Evolutionary conservation across 2,329 filamentous ascomycete species (phyloP).

Genomic region (Fusarium verrucosum): DNA sequence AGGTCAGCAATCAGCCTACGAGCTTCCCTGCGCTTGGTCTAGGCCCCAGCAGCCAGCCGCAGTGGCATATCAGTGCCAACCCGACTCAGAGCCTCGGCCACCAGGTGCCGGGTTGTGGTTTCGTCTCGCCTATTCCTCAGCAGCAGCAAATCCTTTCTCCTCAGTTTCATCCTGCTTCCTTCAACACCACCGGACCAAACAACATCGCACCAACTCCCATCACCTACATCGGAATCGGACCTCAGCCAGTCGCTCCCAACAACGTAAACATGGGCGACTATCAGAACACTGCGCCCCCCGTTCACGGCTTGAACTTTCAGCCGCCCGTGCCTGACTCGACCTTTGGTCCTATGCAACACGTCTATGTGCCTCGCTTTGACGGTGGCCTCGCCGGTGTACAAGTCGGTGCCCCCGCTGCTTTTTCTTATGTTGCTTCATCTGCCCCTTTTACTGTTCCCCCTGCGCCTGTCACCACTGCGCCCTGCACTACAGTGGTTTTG

Average conservation of each 20-base stretch:
- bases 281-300: constrained; percentile 54
- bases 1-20: constrained; percentile 24
- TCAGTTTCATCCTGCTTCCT: constrained; percentile 26
- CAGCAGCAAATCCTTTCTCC: constrained; percentile 21
- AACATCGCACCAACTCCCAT: constrained; percentile 18
- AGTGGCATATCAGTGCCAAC: constrained; percentile 50
- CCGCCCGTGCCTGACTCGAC: constrained; percentile 68
- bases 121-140: constrained; percentile 31
- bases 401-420: constrained; percentile 47
- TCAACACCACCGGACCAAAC: constrained; percentile 17
- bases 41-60: constrained; percentile 37
- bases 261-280: constrained; percentile 50
- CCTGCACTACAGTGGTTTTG: constrained; percentile 45
- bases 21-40: constrained; percentile 46
- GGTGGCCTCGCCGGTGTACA: constrained; percentile 45
- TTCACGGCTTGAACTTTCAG: constrained; percentile 62
- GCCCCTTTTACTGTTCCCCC: constrained; percentile 32
- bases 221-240: constrained; percentile 45
- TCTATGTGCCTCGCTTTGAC: constrained; percentile 65
- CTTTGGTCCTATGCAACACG: constrained; percentile 63
- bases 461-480: constrained; percentile 37
- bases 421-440: constrained; percentile 44
- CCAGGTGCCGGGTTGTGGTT: constrained; percentile 38
- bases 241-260: constrained; percentile 43
- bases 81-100: constrained; percentile 48